Base-by-base conservation (phyloP, 2,329 filamentous ascomycete species). In the Orbilia quercus region DNA sequence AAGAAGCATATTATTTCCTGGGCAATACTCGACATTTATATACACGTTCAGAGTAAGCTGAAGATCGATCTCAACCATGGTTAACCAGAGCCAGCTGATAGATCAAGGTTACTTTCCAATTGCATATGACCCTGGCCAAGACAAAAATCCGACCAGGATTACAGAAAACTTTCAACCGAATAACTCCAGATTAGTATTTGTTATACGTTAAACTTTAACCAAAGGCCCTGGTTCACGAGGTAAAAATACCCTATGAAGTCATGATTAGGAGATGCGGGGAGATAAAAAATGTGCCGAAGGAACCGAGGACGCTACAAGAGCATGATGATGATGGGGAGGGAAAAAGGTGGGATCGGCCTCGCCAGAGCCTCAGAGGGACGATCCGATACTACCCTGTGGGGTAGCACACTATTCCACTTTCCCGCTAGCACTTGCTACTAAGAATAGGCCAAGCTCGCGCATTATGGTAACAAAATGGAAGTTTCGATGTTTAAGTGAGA, bases 361-460 rank as follows among this genome's bases (percentile, higher is more conserved):
- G 40, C 58, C 58, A 72, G 67, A 72, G 67, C 59, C 67, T 72
- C 67, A 55, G 40, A 38, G 50, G 58, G 58, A 64, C 58, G 66
- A 71, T 71, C 66, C 58, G 59, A 72, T 72, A 60, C 67, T 50
- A 72, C 67, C 58, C 42, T 71, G 58, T 31, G 58, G 53, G 67
- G 53, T 58, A 58, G 14, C 66, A 64, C 45, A 34, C 48, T 25
- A 25, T 16, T 25, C 28, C 45, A 34, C 48, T 25, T 16, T 16
- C 36, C 28, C 44, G 16, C 20, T 50, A 34, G 40, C 38, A 31
- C 47, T 64, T 40, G 59, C 14, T 72, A 58, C 67, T 72, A 72
- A 72, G 67, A 72, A 72, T 72, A 72, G 28, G 67, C 59, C 67
- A 64, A 63, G 42, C n/a, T 14, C 9, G 9, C 48, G 28, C 45